phyloP scores from a whole-genome alignment of 257 asterid genomes.

The Galeopsis tetrahit region DNA sequence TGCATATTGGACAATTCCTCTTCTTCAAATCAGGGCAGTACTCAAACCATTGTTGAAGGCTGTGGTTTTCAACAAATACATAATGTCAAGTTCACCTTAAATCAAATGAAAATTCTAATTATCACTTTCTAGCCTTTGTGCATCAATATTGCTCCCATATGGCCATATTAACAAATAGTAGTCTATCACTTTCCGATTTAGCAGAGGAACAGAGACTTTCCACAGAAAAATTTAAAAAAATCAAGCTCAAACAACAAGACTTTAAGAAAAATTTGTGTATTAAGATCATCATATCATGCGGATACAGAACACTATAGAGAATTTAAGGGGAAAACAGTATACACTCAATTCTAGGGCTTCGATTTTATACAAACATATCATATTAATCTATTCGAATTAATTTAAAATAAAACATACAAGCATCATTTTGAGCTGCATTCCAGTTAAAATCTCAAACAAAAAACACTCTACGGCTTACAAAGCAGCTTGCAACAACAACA shows the following conservation, averaged over 20 bases:
- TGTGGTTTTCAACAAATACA: constrained; percentile 33
- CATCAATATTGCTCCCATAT: neutral
- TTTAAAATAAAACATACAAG: neutral
- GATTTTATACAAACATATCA: neutral
- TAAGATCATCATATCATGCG: neutral
- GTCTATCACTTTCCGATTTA: neutral
- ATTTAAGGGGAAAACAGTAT: neutral
- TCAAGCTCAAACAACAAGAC: neutral
- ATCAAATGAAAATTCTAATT: neutral
- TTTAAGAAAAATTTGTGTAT: neutral
- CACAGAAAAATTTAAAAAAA: neutral
- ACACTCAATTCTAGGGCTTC: neutral
- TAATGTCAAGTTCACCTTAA: constrained; percentile 17
- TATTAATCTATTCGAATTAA: neutral
- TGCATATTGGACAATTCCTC: constrained; percentile 92
- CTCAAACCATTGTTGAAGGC: constrained; percentile 98
- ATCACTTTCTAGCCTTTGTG: neutral
- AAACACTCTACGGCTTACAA: neutral
- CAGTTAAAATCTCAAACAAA: neutral
- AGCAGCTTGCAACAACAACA: neutral
- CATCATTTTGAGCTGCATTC: neutral
- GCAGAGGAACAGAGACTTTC: neutral
- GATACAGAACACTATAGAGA: neutral
- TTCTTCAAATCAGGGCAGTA: constrained; percentile 86
- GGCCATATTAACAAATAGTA: neutral